Evolutionary conservation across 345 rosid species (phyloP), one percentile per base, ranked within the genome.

Genomic region (Ceriops zippeliana): DNA sequence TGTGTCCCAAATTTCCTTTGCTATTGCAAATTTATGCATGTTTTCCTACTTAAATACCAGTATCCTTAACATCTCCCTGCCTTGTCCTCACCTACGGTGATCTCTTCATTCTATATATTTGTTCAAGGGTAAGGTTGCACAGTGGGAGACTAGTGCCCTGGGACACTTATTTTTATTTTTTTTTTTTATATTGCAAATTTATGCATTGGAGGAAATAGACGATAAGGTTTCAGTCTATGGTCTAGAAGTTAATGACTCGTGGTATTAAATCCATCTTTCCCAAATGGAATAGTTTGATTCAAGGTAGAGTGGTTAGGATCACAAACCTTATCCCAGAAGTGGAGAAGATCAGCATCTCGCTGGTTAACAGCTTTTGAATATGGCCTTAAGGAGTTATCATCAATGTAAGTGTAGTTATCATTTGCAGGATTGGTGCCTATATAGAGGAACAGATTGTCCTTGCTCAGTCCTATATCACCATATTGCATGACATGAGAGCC

Each of bases 401-500:
- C 89, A 66, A 85, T 78, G 61, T 86, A 92, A 70, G 91, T 89
- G 78, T 42, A 81, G 79, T 96, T 96, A 51, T 90, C 98, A 80
- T 96, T 92, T 42, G 89, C 96, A 58, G 98, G 98, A 81, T 96
- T 85, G 58, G 98, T 90, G 58, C 99, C 98, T 76, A 96, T 78
- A 75, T 92, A 92, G 66, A 73, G 65, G 76, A 83, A 87, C 65
- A 92, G 91, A 26, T 65, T 35, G 17, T 85, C 78, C 77, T 74
- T 81, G 83, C 84, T 81, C 64, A 87, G 82, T 68, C 69, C 81
- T 20, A 84, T 56, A 76, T 96, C 98, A 54, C 99, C 98, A 70
- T 84, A 96, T 69, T 87, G 92, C 98, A 92, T 96, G 79, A 92
- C 99, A 73, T 92, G 99, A 72, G 99, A 96, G 46, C 99, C 97